Percentiles rank a stretch among this genome's conserved stretches.
Conservation (phyloP, 306 rosid species). For the Quercus variabilis region DNA sequence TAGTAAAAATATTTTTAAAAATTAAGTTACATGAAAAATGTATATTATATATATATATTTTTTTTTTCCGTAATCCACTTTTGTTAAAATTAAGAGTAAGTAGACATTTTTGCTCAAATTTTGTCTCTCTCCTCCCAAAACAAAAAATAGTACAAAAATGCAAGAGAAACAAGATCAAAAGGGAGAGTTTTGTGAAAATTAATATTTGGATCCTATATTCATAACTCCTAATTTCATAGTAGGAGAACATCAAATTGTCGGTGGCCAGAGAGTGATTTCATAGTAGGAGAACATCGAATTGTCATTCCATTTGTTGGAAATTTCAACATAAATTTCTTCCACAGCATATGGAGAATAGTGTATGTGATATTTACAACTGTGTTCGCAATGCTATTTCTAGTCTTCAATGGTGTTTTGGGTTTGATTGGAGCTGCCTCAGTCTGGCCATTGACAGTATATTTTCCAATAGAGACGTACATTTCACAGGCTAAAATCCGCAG, state of each 20-base stretch:
- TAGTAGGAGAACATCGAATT: slow-evolving; percentile 33
- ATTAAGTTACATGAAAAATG: too few species aligned
- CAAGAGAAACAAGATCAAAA: too few species aligned
- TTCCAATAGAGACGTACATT: slow-evolving; percentile 59
- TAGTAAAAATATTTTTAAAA: too few species aligned
- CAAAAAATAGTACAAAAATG: too few species aligned
- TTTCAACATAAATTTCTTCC: slow-evolving; percentile 37
- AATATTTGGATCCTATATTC: too few species aligned
- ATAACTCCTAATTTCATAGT: too few species aligned
- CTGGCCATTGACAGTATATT: slow-evolving; percentile 60
- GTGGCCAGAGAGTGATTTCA: slow-evolving; percentile 39
- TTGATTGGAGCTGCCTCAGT: slow-evolving; percentile 49
- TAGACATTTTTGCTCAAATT: too few species aligned
- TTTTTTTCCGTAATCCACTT: too few species aligned
- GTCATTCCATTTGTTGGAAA: slow-evolving; percentile 28
- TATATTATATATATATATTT: too few species aligned
- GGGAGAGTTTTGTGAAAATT: too few species aligned
- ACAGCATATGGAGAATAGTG: slow-evolving; percentile 36
- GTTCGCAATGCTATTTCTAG: slow-evolving; percentile 44
- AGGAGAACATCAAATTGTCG: neutral
- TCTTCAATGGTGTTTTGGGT: slow-evolving; percentile 60
- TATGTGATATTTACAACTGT: slow-evolving; percentile 34
- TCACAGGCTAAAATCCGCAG: slow-evolving; percentile 33
- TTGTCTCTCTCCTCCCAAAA: too few species aligned
- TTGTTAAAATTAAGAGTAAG: too few species aligned